Base-by-base conservation (phyloP, 441 rosid species). In the Francoa sonchifolia region DNA sequence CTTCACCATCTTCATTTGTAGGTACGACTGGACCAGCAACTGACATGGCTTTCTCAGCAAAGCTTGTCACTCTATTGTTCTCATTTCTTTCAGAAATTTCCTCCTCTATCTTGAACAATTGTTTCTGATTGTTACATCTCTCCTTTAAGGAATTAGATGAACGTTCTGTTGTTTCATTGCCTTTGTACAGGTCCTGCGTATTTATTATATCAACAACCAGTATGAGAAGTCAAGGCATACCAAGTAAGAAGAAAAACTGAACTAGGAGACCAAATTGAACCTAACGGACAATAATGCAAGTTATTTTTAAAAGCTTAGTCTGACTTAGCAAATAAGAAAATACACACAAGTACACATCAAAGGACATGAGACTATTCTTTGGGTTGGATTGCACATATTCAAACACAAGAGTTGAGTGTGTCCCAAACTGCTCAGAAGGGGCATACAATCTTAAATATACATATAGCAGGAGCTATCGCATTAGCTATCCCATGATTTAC, bases 11-110 rank as follows among this genome's bases (percentile, higher is more conserved):
- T 69, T 66, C 90, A 58, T 76, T 92, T 38, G 88, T 87, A 45
- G 99, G 99, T 44, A 92, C 94, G 27, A 89, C 90, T 30, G 99
- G 96, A 66, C 72, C 73, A 67, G 99, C 97, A 61, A 83, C 82
- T 23, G 94, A 79, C 85, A 92, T 68, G 39, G 87, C 99, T 68
- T 81, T 92, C 75, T 87, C 99, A 21, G 97, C 96, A 59, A 87
- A 73, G 76, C 94, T 87, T 52, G 81, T 57, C 44, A 81, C 84
- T 29, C 72, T 33, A 55, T 59, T 69, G 33, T 48, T 63, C 48
- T 66, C 74, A 35, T 47, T 51, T 48, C 63, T 75, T 18, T 64
- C 82, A 44, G 69, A 55, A 5, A 43, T 41, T 25, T 39, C 37
- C 36, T 59, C 79, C 20, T 59, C 82, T 32, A 62, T 54, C 33